Evolutionary conservation across 768 basidiomycete genomes (phyloP), one percentile per base, ranked within the genome.

Genomic region (Pholiota conissans): DNA sequence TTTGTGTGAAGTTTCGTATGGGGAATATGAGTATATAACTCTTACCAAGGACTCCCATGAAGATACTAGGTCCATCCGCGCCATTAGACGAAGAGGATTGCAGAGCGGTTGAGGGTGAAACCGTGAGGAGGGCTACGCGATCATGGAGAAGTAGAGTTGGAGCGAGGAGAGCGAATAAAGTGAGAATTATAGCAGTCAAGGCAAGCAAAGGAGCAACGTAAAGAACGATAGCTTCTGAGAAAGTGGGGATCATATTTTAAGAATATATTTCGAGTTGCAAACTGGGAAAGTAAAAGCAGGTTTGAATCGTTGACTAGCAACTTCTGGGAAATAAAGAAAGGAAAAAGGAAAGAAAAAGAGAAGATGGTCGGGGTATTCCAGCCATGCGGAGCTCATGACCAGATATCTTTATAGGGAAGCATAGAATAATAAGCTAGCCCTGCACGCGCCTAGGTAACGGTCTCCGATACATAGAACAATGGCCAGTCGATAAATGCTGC

Each of bases 121-220:
- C 85, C 1, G 77, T 81, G 45, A 91, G 73, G 32, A 93, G 76
- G 5, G 87, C 77, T 18, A 92, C 89, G 61, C 79, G 77, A 61
- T 77, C 76, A 29, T 84, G 81, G 10, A 91, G 75, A 64, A 89
- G 69, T 49, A 84, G 63, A 4, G 74, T 75, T 0, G 91, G 91
- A 0, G 91, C 82, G n/a, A 90, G 73, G 60, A 83, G 89, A 3
- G 85, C 80, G 60, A 93, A 83, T 2, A 90, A 66, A 3, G 83
- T 75, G 39, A 93, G 82, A 30, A 92, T 63, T 49, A 88, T 73
- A 9, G 89, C 81, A 4, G 89, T 84, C 40, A 91, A 73, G 59
- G 83, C 79, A 49, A 92, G 73, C 4, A 89, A 22, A 22, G 89
- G 87, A 1, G 89, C 79, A 51, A 92, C 77, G 66, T 86, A 90